phyloP scores from a whole-genome alignment of 345 rosid species.

The Sisymbrium altissimum region DNA sequence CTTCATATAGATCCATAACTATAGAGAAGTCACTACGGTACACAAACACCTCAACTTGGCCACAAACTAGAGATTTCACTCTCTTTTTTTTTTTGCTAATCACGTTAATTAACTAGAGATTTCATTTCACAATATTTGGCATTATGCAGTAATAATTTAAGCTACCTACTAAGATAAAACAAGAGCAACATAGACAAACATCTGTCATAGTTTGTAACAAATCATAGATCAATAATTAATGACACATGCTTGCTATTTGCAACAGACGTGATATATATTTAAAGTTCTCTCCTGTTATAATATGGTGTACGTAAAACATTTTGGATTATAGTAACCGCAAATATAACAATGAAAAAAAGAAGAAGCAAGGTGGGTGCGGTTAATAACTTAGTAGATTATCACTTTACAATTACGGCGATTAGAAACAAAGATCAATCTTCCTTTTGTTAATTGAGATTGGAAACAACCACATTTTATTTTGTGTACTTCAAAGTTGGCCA shows the following conservation, averaged over 20 bases:
- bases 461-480: not conserved
- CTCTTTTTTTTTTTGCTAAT: no score
- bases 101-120: not conserved
- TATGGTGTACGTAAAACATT: not conserved
- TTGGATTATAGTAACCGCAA: not conserved
- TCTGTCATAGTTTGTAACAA: slow-evolving; percentile 6
- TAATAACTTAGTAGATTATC: not conserved
- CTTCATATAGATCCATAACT: not conserved
- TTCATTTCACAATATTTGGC: slow-evolving; percentile 11
- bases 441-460: not conserved
- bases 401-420: slow-evolving; percentile 12
- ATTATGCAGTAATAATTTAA: not conserved
- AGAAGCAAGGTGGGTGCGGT: not conserved
- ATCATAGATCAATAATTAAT: slow-evolving; percentile 20
- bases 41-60: no score
- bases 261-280: not conserved
- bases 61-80: no score
- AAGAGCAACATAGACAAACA: not conserved
- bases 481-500: not conserved
- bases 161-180: not conserved
- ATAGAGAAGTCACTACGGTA: no score
- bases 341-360: not conserved
- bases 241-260: slow-evolving; percentile 14
- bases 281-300: not conserved
- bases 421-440: not conserved